These are phyloP conservation scores for Phlebopus sp. DNA, from an alignment of 1,284 basidiomycete species.

Conservation along the genomic window DNA sequence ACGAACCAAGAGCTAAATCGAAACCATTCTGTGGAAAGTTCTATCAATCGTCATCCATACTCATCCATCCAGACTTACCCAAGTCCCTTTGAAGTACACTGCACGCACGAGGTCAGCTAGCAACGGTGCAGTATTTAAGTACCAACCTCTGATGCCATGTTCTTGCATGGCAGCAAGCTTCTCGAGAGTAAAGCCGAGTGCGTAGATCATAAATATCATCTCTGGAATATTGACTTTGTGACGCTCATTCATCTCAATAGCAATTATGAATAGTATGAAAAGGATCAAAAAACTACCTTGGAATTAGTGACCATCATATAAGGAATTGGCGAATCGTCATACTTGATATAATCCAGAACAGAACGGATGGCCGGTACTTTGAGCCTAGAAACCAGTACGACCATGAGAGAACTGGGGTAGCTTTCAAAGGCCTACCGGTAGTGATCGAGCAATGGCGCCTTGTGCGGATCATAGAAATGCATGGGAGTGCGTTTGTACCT, in stretches of 20 bases:
- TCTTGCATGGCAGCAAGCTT: conserved; percentile 94
- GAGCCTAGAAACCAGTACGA: conserved; percentile 49
- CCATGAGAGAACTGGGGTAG: background rate
- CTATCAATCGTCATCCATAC: conserved; percentile 21
- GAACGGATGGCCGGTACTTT: conserved; percentile 92
- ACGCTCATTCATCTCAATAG: conserved; percentile 70
- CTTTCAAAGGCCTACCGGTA: conserved; percentile 58
- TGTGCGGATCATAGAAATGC: conserved; percentile 92
- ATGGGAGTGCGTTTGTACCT: conserved; percentile 92
- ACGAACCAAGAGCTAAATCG: conserved; percentile 78
- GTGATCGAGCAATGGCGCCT: conserved; percentile 89
- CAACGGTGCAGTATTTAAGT: conserved; percentile 2
- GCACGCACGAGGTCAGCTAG: conserved; percentile 23
- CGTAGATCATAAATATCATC: conserved; percentile 77
- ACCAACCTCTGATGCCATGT: conserved; percentile 78
- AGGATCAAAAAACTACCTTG: conserved; percentile 72
- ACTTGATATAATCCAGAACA: conserved; percentile 86
- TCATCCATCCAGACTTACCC: conserved; percentile 45
- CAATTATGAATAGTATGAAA: conserved; percentile 81
- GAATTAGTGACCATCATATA: conserved; percentile 56
- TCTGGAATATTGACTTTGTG: conserved; percentile 66
- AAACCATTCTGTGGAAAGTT: conserved; percentile 73
- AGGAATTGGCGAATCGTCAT: conserved; percentile 15
- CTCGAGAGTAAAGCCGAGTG: conserved; percentile 86
- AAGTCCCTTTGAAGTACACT: conserved; percentile 83